Conservation (phyloP, 768 basidiomycete species). For the Phlebiopsis gigantea region DNA sequence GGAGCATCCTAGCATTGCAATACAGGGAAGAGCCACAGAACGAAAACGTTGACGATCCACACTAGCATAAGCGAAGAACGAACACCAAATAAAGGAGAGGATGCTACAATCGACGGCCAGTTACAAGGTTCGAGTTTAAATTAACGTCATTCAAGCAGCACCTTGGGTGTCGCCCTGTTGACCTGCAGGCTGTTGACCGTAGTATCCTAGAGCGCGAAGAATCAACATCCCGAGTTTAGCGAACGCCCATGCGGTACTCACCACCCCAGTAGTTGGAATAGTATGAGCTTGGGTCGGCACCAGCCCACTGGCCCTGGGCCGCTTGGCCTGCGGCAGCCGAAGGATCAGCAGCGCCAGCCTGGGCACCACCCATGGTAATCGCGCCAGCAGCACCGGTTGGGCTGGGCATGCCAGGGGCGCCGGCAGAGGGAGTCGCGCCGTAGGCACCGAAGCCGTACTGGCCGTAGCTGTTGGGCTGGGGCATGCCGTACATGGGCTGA, state of each 20-base stretch:
- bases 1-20: constrained; percentile 2
- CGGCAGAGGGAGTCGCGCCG: constrained; percentile 42
- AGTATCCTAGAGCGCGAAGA: constrained; percentile 61
- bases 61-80: constrained; percentile 5
- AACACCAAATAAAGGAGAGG: constrained; percentile 7
- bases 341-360: constrained; percentile 49
- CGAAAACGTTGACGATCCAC: constrained; percentile 2
- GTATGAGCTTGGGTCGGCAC: constrained; percentile 67
- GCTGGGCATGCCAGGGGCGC: constrained; percentile 46
- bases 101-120: constrained; percentile 11
- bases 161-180: constrained; percentile 46
- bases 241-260: constrained; percentile 31
- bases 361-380: constrained; percentile 48
- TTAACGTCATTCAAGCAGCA: constrained; percentile 16
- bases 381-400: constrained; percentile 50
- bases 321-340: constrained; percentile 44
- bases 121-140: constrained; percentile 2
- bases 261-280: constrained; percentile 85
- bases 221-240: neutral
- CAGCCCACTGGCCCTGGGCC: constrained; percentile 73
- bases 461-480: constrained; percentile 73
- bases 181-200: constrained; percentile 65
- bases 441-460: constrained; percentile 74
- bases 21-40: neutral
- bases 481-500: constrained; percentile 89